Base-by-base conservation (phyloP, 2,329 filamentous ascomycete genomes). In the Emergomyces africanus region DNA sequence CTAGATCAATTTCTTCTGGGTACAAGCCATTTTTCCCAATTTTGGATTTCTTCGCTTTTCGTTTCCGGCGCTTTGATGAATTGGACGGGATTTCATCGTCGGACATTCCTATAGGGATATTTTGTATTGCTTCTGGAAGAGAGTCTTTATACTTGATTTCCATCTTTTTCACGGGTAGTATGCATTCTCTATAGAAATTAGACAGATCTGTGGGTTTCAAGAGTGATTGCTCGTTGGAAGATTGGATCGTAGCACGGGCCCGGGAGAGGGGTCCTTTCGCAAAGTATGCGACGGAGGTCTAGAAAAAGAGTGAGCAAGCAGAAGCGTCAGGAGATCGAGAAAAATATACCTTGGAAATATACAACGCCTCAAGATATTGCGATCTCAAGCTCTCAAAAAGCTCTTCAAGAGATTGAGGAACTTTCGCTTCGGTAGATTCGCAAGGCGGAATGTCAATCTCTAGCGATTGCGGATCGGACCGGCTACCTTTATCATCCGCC, bases 281-380 rank as follows among this genome's bases (percentile, higher is more conserved):
- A 65, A 79, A 79, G 64, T 79, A 79, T 58, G 77, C 77, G 58
- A 79, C 67, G 33, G 76, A 78, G n/a, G 76, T 74, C 70, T 77
- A 60, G 10, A n/a, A 28, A 44, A 28, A 44, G 39, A 59, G 60
- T 69, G 20, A 67, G 63, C 44, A 39, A 51, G 8, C 9, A 35
- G 5, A 20, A 35, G 3, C 2, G n/a, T 51, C 8, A 8, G 28
- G 9, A 28, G 25, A 6, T 15, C 42, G 25, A 3, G 18, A 60
- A 60, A 57, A 28, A 51, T 60, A 59, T 60, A 74, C 73, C 68
- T 76, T 76, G 37, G 74, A 76, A 4, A 73, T 65, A 58, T 77
- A 77, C 39, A 77, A 69, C 60, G 73, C 70, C 58, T 75, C 72
- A 14, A 77, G 56, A 64, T 77, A 77, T 54, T 76, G 73, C 35